Evolutionary conservation across 331 rosid genomes (phyloP).

Genomic region (Quercus tomentella): DNA sequence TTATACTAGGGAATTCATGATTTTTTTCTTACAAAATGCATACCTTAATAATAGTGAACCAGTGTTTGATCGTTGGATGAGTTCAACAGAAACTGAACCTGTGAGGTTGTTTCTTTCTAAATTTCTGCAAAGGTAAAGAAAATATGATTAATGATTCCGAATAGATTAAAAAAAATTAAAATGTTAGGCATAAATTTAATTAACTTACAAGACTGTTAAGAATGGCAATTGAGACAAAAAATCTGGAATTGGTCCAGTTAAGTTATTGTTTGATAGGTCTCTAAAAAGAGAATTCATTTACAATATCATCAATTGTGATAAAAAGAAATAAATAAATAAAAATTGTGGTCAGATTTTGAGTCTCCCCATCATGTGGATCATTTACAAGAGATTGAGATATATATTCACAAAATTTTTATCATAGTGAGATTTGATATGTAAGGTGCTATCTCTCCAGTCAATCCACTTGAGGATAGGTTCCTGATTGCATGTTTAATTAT

Average conservation of each 20-base stretch:
- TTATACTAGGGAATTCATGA: too few species aligned
- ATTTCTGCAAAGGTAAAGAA: conserved; percentile 24
- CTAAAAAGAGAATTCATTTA: conserved; percentile 14
- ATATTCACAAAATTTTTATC: conserved; percentile 46
- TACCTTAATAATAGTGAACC: conserved; percentile 38
- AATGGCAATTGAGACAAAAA: conserved; percentile 32
- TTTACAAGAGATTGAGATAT: neutral
- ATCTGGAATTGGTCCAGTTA: conserved; percentile 44
- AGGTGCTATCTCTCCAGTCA: conserved; percentile 12
- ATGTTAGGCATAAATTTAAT: neutral
- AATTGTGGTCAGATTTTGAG: neutral
- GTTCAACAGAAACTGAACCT: conserved; percentile 36
- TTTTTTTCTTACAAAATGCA: neutral
- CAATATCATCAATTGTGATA: neutral
- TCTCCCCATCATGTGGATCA: neutral
- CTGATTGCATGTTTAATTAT: neutral
- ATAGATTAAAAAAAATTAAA: too few species aligned
- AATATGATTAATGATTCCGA: too few species aligned
- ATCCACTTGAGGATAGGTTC: too few species aligned
- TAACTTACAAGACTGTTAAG: conserved; percentile 27
- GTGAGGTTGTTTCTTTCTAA: conserved; percentile 39
- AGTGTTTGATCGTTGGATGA: conserved; percentile 14
- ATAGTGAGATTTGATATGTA: conserved; percentile 31
- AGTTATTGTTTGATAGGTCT: conserved; percentile 46
- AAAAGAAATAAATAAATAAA: neutral